These are phyloP conservation scores for Talaromyces thailandensis DNA, from an alignment of 495 filamentous ascomycete species.

Conservation along the genomic window DNA sequence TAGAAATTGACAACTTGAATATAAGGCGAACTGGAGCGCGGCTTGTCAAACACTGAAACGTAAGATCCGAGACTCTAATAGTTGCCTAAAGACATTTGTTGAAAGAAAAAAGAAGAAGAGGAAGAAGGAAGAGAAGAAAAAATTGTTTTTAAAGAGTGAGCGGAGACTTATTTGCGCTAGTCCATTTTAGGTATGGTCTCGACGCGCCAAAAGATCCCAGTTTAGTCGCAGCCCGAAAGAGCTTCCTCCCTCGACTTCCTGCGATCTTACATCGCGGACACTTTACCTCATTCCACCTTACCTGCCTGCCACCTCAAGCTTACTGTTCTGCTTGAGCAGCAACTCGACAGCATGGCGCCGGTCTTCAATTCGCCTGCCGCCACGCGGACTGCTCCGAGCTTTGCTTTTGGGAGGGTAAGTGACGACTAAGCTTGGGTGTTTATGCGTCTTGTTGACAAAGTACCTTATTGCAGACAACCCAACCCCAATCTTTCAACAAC, in stretches of 20 bases:
- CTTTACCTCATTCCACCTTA: background rate
- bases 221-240: background rate
- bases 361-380: conserved; percentile 15
- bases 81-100: conserved; percentile 87
- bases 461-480: conserved; percentile 12
- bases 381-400: conserved; percentile 10
- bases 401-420: conserved; percentile 21
- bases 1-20: conserved; percentile 59
- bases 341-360: conserved; percentile 17
- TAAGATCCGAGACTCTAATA: conserved; percentile 99
- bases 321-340: background rate
- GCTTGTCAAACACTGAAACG: conserved; percentile 91
- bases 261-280: background rate
- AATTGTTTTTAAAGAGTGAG: conserved; percentile 16
- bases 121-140: conserved; percentile 19
- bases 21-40: conserved; percentile 99
- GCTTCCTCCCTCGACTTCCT: background rate
- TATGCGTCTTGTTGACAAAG: conserved; percentile 7
- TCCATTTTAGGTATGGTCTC: conserved; percentile 17
- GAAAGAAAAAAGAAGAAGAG: conserved; percentile 38
- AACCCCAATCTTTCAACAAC: conserved; percentile 14
- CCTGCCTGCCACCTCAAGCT: background rate
- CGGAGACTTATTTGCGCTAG: conserved; percentile 19
- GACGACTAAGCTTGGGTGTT: conserved; percentile 7
- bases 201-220: background rate